These are phyloP conservation scores for Podospora sp. DNA, from an alignment of 495 filamentous ascomycete species.

Conservation along the genomic window DNA sequence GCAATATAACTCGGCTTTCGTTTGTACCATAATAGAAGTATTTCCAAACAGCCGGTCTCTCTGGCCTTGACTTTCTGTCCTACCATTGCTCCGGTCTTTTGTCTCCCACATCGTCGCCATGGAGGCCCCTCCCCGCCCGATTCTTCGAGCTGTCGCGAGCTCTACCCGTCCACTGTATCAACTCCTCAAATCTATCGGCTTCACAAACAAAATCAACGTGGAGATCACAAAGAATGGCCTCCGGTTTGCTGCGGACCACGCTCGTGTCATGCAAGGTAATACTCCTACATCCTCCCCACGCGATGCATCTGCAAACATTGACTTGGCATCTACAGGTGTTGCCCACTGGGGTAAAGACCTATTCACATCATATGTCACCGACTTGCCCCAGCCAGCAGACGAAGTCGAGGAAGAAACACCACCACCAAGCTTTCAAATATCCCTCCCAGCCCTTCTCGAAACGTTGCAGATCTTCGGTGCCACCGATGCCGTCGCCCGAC, in stretches of 20 bases:
- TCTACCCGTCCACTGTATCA: slow-evolving; percentile 86
- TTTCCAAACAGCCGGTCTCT: slow-evolving; percentile 12
- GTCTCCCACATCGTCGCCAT: slow-evolving; percentile 17
- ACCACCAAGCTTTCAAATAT: slow-evolving; percentile 72
- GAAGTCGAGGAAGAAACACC: slow-evolving; percentile 44
- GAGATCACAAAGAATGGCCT: slow-evolving; percentile 81
- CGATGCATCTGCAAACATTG: not conserved
- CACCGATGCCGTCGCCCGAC: slow-evolving; percentile 61
- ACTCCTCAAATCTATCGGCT: slow-evolving; percentile 86
- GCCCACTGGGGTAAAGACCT: slow-evolving; percentile 74
- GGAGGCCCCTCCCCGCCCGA: slow-evolving; percentile 24
- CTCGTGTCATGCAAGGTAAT: slow-evolving; percentile 79
- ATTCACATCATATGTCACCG: slow-evolving; percentile 78
- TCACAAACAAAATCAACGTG: slow-evolving; percentile 77
- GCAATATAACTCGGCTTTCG: slow-evolving; percentile 26
- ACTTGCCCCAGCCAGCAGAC: slow-evolving; percentile 34
- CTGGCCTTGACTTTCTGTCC: not conserved
- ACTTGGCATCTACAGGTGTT: slow-evolving; percentile 55
- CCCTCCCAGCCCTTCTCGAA: slow-evolving; percentile 84
- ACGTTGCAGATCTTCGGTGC: slow-evolving; percentile 92
- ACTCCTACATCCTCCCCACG: not conserved
- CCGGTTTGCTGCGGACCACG: slow-evolving; percentile 83
- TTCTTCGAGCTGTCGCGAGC: slow-evolving; percentile 79
- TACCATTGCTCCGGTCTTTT: slow-evolving; percentile 6
- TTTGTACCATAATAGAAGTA: slow-evolving; percentile 46